These are phyloP conservation scores for Aureobasidium musti DNA, from an alignment of 2,329 filamentous ascomycete genomes.

Conservation along the genomic window DNA sequence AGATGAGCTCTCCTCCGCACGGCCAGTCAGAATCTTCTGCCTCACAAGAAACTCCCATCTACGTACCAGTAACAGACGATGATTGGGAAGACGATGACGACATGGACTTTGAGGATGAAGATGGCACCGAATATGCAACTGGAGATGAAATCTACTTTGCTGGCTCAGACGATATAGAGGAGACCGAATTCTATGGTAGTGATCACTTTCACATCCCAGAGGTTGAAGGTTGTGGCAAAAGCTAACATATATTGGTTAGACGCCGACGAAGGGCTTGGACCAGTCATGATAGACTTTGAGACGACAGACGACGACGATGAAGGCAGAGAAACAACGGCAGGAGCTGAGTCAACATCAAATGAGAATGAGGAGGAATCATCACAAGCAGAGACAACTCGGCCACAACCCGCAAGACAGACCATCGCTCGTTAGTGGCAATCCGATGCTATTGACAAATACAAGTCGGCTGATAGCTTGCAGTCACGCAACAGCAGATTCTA, in stretches of 20 bases:
- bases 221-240: slow-evolving; percentile 39
- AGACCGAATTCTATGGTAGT: slow-evolving; percentile 43
- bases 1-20: slow-evolving; percentile 11
- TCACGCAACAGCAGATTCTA: slow-evolving; percentile 55
- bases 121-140: slow-evolving; percentile 38
- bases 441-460: slow-evolving; percentile 5
- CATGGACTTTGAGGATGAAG: slow-evolving; percentile 53
- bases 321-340: slow-evolving; percentile 35
- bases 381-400: slow-evolving; percentile 39
- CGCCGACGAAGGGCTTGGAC: slow-evolving; percentile 46
- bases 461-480: slow-evolving; percentile 38
- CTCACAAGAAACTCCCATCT: slow-evolving; percentile 1
- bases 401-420: slow-evolving; percentile 34
- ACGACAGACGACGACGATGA: slow-evolving; percentile 43
- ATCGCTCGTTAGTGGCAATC: slow-evolving; percentile 38
- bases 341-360: slow-evolving; percentile 31
- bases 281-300: slow-evolving; percentile 45
- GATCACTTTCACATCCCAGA: slow-evolving; percentile 34
- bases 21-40: slow-evolving; percentile 22
- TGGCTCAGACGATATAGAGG: slow-evolving; percentile 44
- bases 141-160: slow-evolving; percentile 39
- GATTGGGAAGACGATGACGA: slow-evolving; percentile 46
- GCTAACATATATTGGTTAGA: slow-evolving; percentile 36
- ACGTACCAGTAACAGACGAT: slow-evolving; percentile 33
- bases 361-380: slow-evolving; percentile 41